A percentile compares a stretch with the other conserved stretches of the same genome.
Evolutionary conservation across 148 eudicot species (phyloP).

Genomic region (Nyssa sinensis): DNA sequence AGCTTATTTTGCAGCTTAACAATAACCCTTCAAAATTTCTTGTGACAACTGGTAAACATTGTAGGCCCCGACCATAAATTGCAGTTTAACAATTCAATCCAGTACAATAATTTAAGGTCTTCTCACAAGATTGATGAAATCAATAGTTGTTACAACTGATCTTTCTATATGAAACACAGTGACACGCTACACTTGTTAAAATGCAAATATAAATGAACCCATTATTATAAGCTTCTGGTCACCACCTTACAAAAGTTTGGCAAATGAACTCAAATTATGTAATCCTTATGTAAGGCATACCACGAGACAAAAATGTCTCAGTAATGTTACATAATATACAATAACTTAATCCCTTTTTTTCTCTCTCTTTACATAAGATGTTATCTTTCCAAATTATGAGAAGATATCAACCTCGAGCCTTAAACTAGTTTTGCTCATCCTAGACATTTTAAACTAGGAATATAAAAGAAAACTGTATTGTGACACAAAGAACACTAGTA

Average conservation of each 20-base stretch:
- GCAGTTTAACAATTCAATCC: too few species aligned
- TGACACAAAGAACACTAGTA: background rate
- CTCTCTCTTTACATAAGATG: background rate
- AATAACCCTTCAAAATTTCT: too few species aligned
- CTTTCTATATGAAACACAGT: too few species aligned
- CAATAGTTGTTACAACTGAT: too few species aligned
- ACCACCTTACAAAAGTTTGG: background rate
- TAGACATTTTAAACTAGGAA: background rate
- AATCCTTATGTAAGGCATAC: background rate
- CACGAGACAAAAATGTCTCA: background rate
- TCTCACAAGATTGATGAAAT: too few species aligned
- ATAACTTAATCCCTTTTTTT: background rate
- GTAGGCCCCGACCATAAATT: too few species aligned
- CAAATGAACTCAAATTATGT: background rate
- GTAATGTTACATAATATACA: background rate
- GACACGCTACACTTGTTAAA: too few species aligned
- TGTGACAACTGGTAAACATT: too few species aligned
- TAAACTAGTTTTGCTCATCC: background rate
- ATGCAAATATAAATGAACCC: too few species aligned
- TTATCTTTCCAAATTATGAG: background rate
- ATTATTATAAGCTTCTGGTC: background rate
- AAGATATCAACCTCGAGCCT: background rate
- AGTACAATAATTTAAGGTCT: too few species aligned
- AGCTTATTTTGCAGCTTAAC: too few species aligned
- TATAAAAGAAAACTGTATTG: background rate